Evolutionary conservation across 352 stramenopile species (phyloP).

Genomic region (Pythium inflatum): DNA sequence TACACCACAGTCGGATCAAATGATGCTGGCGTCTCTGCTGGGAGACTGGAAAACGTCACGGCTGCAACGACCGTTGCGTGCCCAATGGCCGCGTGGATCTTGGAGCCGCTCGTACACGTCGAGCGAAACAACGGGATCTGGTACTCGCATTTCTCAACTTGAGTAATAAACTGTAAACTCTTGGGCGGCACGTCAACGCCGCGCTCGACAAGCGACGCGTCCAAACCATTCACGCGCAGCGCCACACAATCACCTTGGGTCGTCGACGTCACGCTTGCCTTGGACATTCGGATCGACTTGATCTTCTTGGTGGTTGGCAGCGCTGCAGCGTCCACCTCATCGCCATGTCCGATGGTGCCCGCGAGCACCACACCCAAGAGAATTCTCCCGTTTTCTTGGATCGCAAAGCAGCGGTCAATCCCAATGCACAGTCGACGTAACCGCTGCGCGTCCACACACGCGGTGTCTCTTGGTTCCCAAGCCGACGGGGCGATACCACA

Average conservation of each 20-base stretch:
- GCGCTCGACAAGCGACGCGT: constrained; percentile 65
- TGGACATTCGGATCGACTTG: constrained; percentile 99
- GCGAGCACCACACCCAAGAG: too few species aligned
- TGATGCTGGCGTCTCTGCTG: background rate
- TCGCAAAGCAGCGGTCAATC: too few species aligned
- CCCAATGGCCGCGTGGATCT: constrained; percentile 75
- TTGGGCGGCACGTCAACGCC: constrained; percentile 59
- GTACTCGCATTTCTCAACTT: constrained; percentile 59
- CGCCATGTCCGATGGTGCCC: constrained; percentile 85
- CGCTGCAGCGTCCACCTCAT: constrained; percentile 94
- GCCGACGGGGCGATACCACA: too few species aligned
- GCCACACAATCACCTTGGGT: constrained; percentile 96
- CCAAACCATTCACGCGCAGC: constrained; percentile 89
- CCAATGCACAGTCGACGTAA: too few species aligned
- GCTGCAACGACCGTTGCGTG: constrained; percentile 76
- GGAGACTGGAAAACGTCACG: constrained; percentile 62
- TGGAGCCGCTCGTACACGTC: constrained; percentile 61
- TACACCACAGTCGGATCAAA: constrained; percentile 56
- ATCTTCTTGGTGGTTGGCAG: constrained; percentile 90
- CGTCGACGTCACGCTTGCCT: constrained; percentile 76
- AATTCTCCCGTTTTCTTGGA: too few species aligned
- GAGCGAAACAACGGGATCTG: constrained; percentile 65
- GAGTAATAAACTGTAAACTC: constrained; percentile 51
- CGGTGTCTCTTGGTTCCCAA: too few species aligned
- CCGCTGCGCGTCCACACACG: too few species aligned